These are phyloP conservation scores for Saccharum officinarum DNA, from an alignment of 176 grass and related monocot species.

Conservation along the genomic window DNA sequence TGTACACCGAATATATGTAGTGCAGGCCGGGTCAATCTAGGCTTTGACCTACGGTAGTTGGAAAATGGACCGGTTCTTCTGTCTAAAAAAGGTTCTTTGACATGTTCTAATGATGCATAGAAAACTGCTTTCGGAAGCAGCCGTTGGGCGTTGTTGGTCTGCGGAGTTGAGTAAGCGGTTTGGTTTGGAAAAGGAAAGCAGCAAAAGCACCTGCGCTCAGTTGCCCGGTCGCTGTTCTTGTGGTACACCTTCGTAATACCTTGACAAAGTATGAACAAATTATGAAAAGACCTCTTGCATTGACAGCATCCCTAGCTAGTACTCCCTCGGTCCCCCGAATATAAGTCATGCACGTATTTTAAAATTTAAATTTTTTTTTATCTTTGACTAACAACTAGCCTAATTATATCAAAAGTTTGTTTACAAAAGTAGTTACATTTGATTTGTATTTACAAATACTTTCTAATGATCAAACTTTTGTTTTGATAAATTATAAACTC, in stretches of 20 bases:
- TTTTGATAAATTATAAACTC: too few relatives aligned
- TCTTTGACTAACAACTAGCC: too few relatives aligned
- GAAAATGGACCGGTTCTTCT: neutral
- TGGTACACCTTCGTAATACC: conserved; percentile 5
- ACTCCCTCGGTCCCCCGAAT: too few relatives aligned
- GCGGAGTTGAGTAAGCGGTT: neutral
- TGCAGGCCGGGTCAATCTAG: neutral
- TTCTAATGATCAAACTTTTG: too few relatives aligned
- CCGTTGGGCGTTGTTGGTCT: conserved; percentile 1
- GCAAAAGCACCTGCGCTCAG: conserved; percentile 26
- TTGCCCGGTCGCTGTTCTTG: conserved; percentile 16
- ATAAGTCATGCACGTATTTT: too few relatives aligned
- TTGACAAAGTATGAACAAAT: neutral
- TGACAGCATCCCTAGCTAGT: neutral
- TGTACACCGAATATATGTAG: neutral
- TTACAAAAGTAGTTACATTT: too few relatives aligned
- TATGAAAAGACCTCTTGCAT: neutral
- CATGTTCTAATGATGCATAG: neutral
- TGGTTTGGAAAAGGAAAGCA: neutral
- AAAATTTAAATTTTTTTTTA: too few relatives aligned
- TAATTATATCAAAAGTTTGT: too few relatives aligned
- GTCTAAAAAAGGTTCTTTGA: conserved; percentile 2
- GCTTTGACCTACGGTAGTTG: conserved; percentile 7
- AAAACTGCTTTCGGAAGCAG: neutral
- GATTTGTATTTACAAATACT: too few relatives aligned